Evolutionary conservation across 2,329 filamentous ascomycete genomes (phyloP).

Genomic region (Elsinoe batatas): DNA sequence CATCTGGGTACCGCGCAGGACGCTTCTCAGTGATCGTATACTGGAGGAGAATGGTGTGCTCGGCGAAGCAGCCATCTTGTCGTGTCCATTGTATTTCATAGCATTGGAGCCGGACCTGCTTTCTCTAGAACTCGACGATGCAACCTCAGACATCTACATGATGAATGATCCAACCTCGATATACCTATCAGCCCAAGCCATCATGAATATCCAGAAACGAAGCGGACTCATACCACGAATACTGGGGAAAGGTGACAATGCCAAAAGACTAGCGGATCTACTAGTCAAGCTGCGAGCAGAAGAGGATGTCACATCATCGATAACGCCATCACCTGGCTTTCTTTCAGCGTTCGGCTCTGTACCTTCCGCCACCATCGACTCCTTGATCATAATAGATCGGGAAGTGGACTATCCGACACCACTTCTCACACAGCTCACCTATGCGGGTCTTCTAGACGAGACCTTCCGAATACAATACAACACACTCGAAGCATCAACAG

Average conservation of each 20-base stretch:
- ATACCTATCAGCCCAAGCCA: slow-evolving; percentile 76
- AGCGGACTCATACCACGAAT: slow-evolving; percentile 92
- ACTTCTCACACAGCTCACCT: slow-evolving; percentile 88
- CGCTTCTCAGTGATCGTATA: slow-evolving; percentile 79
- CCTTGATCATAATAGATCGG: slow-evolving; percentile 86
- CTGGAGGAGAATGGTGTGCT: slow-evolving; percentile 88
- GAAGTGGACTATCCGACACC: slow-evolving; percentile 90
- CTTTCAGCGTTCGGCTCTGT: slow-evolving; percentile 55
- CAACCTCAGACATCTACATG: slow-evolving; percentile 80
- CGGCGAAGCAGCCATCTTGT: slow-evolving; percentile 80
- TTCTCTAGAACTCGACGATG: slow-evolving; percentile 79
- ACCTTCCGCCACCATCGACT: slow-evolving; percentile 81
- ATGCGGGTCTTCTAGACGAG: slow-evolving; percentile 92
- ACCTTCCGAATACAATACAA: slow-evolving; percentile 86
- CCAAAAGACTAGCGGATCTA: slow-evolving; percentile 76
- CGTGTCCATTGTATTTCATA: slow-evolving; percentile 82
- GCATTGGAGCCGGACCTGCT: slow-evolving; percentile 84
- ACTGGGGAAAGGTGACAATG: slow-evolving; percentile 90
- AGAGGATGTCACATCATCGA: slow-evolving; percentile 49
- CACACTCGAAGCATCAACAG: slow-evolving; percentile 84
- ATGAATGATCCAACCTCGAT: slow-evolving; percentile 85
- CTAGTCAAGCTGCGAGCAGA: slow-evolving; percentile 88
- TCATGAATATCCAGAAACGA: slow-evolving; percentile 88
- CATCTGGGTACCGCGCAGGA: slow-evolving; percentile 90
- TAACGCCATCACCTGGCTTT: slow-evolving; percentile 34